Evolutionary conservation across 306 rosid genomes (phyloP), one percentile per base, ranked within the genome.

Genomic region (Ormosia emarginata): DNA sequence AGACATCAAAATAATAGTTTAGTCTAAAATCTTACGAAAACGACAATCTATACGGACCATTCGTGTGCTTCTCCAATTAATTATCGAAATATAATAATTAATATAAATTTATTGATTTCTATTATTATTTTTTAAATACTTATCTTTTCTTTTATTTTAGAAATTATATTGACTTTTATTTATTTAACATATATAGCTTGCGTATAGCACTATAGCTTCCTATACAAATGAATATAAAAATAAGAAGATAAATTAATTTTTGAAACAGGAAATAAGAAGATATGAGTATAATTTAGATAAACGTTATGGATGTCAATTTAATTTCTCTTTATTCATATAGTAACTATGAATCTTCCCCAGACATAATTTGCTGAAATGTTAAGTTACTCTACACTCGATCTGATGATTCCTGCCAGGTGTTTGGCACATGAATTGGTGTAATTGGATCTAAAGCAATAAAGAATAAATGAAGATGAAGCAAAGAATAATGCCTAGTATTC

Each of bases 391-490:
- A 2, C 30, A 33, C 47, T 46, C 10, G 9, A 37, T 64, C 64
- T 52, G 3, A 17, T 36, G 24, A 49, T 18, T 57, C 63, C 71
- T 67, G 81, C 64, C 49, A 58, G 78, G 58, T 67, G 57, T 67
- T 58, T 76, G 66, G 78, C 78, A 36, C 85, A 67, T 68, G 73
- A 68, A 49, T 61, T 44, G 13, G 32, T 46, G 40, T 64, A 36
- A 62, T 14, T 14, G 30, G 66, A 81, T 66, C 36, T 71, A 72
- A 64, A 32, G n/a, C 59, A 81, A n/a, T 52, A 24, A 67, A 55
- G 34, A 10, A 18, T 2, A 76, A 62, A 76, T 9, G 3, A 32
- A 44, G 17, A 34, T 70, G 53, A 59, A 61, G 36, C 8, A 71
- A 24, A 72, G 17, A 80, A 76, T 56, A 47, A 24, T 24, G 1